These are phyloP conservation scores for Chaetomium sp. DNA, from an alignment of 2,329 filamentous ascomycete species.

Conservation along the genomic window DNA sequence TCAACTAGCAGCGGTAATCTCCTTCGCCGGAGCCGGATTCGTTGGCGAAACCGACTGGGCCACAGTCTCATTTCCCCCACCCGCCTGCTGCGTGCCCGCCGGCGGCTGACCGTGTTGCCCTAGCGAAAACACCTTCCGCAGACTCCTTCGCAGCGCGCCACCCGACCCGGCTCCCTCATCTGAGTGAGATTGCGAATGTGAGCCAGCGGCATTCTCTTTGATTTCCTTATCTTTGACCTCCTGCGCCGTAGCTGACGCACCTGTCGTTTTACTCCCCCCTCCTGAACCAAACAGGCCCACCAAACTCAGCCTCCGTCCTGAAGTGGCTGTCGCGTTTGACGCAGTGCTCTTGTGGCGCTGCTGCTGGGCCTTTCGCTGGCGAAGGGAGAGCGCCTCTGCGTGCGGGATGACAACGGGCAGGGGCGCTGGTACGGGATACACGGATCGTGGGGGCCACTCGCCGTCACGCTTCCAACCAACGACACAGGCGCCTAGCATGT, in stretches of 20 bases:
- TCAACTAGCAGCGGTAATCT: slow-evolving; percentile 11
- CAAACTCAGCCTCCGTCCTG: slow-evolving; percentile 22
- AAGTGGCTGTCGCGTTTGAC: neutral
- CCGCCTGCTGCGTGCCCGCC: neutral
- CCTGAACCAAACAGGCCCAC: slow-evolving; percentile 15
- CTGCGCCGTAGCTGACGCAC: neutral
- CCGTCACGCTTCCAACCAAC: slow-evolving; percentile 89
- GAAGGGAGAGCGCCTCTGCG: slow-evolving; percentile 35
- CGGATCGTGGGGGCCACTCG: slow-evolving; percentile 72
- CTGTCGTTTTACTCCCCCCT: neutral
- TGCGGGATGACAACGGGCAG: slow-evolving; percentile 29
- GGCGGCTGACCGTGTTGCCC: slow-evolving; percentile 22
- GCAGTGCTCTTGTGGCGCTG: slow-evolving; percentile 26
- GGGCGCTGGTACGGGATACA: slow-evolving; percentile 9
- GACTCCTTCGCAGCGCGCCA: slow-evolving; percentile 34
- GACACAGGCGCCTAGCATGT: slow-evolving; percentile 75
- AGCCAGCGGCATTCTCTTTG: slow-evolving; percentile 6
- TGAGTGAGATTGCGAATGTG: slow-evolving; percentile 10
- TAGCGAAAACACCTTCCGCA: slow-evolving; percentile 41
- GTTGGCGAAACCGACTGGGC: slow-evolving; percentile 6
- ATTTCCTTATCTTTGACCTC: slow-evolving; percentile 1
- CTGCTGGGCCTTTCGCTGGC: slow-evolving; percentile 18
- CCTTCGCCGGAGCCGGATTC: slow-evolving; percentile 2
- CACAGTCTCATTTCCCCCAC: neutral
- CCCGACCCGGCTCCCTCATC: slow-evolving; percentile 8